Evolutionary conservation across 2,329 filamentous ascomycete genomes (phyloP).

Genomic region (Paecilomyces sp.): DNA sequence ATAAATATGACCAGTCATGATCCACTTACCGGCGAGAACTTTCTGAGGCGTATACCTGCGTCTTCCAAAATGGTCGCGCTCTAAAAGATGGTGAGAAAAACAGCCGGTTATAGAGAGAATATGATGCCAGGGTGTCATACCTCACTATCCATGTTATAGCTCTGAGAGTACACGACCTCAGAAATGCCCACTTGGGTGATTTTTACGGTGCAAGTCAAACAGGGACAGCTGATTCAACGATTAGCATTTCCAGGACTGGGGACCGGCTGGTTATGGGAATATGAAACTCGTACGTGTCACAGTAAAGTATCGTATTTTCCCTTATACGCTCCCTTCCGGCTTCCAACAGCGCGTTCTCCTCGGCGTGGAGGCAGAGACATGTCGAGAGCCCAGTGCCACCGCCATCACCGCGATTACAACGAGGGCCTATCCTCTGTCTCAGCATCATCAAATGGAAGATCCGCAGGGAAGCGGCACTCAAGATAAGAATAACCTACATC

Average conservation of each 20-base stretch:
- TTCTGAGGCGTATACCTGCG: conserved; percentile 75
- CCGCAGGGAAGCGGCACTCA: neutral
- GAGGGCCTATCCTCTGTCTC: conserved; percentile 36
- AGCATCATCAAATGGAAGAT: conserved; percentile 3
- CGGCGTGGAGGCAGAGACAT: conserved; percentile 93
- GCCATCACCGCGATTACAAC: conserved; percentile 71
- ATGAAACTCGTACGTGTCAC: conserved; percentile 57
- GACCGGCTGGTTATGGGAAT: neutral
- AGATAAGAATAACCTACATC: conserved; percentile 48
- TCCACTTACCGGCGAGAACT: conserved; percentile 68
- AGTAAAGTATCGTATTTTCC: conserved; percentile 78
- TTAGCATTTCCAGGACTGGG: conserved; percentile 1
- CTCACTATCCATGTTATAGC: conserved; percentile 88
- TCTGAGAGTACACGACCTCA: conserved; percentile 90
- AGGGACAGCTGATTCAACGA: conserved; percentile 61
- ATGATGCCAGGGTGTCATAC: conserved; percentile 25
- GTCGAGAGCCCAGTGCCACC: conserved; percentile 71
- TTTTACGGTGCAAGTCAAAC: conserved; percentile 96
- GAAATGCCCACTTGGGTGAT: conserved; percentile 93
- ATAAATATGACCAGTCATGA: neutral
- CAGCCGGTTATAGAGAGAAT: neutral
- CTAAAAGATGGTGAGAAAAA: conserved; percentile 22
- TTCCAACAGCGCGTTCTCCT: conserved; percentile 94
- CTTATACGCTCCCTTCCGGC: conserved; percentile 85
- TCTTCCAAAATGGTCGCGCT: conserved; percentile 75